Evolutionary conservation across 306 rosid species (phyloP), one percentile per base, ranked within the genome.

Genomic region (Trifolium dubium): DNA sequence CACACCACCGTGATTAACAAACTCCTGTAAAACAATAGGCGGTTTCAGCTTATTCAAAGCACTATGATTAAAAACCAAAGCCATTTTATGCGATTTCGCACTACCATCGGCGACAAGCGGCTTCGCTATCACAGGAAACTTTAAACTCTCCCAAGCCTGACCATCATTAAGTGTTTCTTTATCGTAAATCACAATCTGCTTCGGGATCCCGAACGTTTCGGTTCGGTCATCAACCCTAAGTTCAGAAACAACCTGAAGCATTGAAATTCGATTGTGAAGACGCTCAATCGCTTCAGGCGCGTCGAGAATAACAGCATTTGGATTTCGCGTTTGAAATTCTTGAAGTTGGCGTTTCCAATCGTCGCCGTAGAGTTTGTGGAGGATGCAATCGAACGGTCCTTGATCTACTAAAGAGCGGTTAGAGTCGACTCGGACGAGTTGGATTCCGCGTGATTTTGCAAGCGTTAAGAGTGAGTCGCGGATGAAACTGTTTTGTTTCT

Each of bases 201-300:
- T 88, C 3, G 98, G 98, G 82, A 92, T 86, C 83, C 98, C 98
- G 19, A 90, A 92, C 58, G 97, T 85, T 28, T 89, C 88, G 37
- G 34, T 69, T 35, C 67, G 77, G 60, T 82, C 76, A 37, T 77
- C 96, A 19, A 85, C 82, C 77, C 18, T 73, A 51, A 90, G 88
- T 90, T 87, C 98, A 2, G 98, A 81, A 4, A 92, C 98, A 34
- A 85, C 98, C 89, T 90, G 96, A 49, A 92, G 86, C 98, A 92
- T 92, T 18, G 98, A 92, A 56, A 92, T 92, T 68, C 98, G 84
- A 82, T 90, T 89, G 74, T 90, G 98, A 9, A 92, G 96, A 73
- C 92, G 63, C 86, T 87, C 90, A 51, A 92, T 90, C 67, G 96
- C 86, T 35, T 90, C 97, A 0, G 95, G 96, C 0, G 90, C 71